Base-by-base conservation (phyloP, 2,329 filamentous ascomycete genomes). In the Elsinoe batatas region DNA sequence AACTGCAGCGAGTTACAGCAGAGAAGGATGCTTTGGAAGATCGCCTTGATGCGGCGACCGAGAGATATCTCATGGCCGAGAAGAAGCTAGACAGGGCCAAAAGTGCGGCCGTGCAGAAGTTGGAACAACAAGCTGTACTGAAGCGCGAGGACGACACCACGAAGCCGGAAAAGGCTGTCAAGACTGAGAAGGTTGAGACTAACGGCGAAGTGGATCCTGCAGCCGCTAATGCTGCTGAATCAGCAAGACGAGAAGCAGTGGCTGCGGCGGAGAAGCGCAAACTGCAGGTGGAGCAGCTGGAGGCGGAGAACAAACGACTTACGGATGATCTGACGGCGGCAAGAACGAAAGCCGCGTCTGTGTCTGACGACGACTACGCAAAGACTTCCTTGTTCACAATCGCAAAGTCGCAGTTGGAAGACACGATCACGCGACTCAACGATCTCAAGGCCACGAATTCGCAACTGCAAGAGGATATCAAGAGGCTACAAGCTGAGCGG, bases 371-470 rank as follows among this genome's bases (percentile, higher is more conserved):
- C 60, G 93, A 98, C 64, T 97, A 94, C 67, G 84, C 90, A 38
- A 84, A 89, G 57, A 95, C 90, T 3, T 90, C 96, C 64, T 79
- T 95, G 2, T 98, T 95, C 78, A 97, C 95, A 71, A 83, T 87
- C 59, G 80, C 96, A 65, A 94, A 91, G 71, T 80, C 80, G 20
- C 89, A 96, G 64, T 88, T 94, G 64, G 93, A 97, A 65, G 91
- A 97, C 63, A 81, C 95, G 7, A 89, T 96, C 62, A 91, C 88
- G 69, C 84, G 89, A 36, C 84, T 95, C 65, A 98, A 98, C 68
- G 84, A 91, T 63, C 73, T 97, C 12, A 91, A 97, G 70, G 89
- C 89, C 3, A 87, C 84, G 11, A 96, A 96, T 68, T 84, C 86
- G 58, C 84, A 90, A 61, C 71, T 97, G 30, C 83, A 86, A 35